These are phyloP conservation scores for Inga oerstediana DNA, from an alignment of 306 rosid species.

Conservation along the genomic window DNA sequence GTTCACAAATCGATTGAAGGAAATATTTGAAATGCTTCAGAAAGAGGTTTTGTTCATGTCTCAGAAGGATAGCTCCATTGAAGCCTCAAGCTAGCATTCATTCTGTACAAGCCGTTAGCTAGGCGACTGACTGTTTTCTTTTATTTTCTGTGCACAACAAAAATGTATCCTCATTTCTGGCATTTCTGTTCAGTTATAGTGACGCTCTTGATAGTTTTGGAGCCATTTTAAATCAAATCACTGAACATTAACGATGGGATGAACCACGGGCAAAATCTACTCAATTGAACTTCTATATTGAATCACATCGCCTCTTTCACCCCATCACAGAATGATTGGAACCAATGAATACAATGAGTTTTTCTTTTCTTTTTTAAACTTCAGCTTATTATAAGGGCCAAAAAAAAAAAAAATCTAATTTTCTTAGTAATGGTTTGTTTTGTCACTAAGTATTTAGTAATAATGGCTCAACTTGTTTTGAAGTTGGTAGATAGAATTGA, in stretches of 20 bases:
- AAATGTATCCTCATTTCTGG: not conserved
- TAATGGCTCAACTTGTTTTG: not conserved
- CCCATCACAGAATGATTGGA: not conserved
- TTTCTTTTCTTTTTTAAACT: no score
- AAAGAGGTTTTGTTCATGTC: slow-evolving; percentile 57
- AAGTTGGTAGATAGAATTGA: not conserved
- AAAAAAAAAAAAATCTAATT: not conserved
- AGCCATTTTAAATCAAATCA: not conserved
- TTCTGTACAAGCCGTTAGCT: not conserved
- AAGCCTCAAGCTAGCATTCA: not conserved
- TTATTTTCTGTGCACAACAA: not conserved
- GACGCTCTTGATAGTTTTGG: not conserved
- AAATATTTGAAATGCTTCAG: slow-evolving; percentile 57
- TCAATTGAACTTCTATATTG: not conserved
- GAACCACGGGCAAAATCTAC: not conserved
- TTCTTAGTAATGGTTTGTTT: not conserved
- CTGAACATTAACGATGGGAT: not conserved
- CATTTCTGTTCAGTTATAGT: not conserved
- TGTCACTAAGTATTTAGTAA: not conserved
- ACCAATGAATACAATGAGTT: not conserved
- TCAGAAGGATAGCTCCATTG: slow-evolving; percentile 14
- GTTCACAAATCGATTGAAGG: slow-evolving; percentile 49
- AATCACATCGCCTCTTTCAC: not conserved
- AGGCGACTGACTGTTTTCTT: not conserved
- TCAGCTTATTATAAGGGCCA: no score